Evolutionary conservation across 2,329 filamentous ascomycete species (phyloP), one percentile per base, ranked within the genome.

Genomic region (Didymella arachidicola): DNA sequence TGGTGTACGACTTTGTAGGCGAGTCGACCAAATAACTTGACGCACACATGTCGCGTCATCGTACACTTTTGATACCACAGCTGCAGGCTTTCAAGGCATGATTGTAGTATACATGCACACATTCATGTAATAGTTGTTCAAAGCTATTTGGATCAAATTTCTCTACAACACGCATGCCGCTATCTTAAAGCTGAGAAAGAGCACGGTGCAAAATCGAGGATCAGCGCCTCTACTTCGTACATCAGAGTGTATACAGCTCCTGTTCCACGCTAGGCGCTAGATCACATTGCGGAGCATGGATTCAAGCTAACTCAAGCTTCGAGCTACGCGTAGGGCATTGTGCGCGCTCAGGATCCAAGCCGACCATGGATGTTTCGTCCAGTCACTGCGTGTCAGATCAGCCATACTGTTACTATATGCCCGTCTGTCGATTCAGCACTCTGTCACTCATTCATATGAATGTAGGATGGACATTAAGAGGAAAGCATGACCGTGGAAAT

Each of bases 1-100:
- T 58, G 47, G 62, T 63, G n/a, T 63, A 64, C 45, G 62, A 60
- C 12, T 66, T 57, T 44, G 50, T 63, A 3, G 48, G 41, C 1
- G 39, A 58, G n/a, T 58, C 44, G 7, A 11, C 38, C 25, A 26
- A 27, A 3, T 26, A 43, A 27, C 5, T 25, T 4, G 19, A 16
- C 4, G 12, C 16, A 39, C 18, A 10, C 36, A 19, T 16, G 8
- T 38, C n/a, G n/a, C 14, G 7, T 38, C 36, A 19, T 18, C n/a
- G 10, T 19, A 22, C 5, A 10, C 8, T 14, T 18, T 41, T 10
- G 10, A 2, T 19, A 41, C 7, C 16, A 38, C n/a, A 16, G 10
- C 18, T 38, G 34, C 16, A 38, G 18, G 32, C 14, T 36, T n/a
- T n/a, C 11, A 7, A 18, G 14, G 6, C 7, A n/a, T 18, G 3